Evolutionary conservation across 176 grass and related monocot species (phyloP).

Genomic region (Aegilops umbellulata): DNA sequence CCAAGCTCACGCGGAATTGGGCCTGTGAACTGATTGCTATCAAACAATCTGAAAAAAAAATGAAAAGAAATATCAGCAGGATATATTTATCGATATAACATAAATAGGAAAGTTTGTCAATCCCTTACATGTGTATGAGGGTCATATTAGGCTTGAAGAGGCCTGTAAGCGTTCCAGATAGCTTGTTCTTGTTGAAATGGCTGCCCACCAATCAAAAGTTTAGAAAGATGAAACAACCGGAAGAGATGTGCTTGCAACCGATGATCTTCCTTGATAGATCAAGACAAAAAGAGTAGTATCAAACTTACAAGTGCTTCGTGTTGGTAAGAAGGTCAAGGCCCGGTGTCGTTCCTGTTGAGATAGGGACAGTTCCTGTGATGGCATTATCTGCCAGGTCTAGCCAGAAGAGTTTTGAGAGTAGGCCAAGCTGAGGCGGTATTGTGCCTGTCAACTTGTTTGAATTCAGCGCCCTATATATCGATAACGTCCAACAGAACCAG

Average conservation of each 20-base stretch:
- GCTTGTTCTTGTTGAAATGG: constrained; percentile 56
- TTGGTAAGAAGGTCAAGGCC: constrained; percentile 26
- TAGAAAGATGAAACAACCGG: not conserved
- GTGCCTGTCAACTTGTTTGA: constrained; percentile 48
- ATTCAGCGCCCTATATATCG: constrained; percentile 42
- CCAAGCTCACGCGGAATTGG: constrained; percentile 41
- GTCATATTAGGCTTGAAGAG: constrained; percentile 58
- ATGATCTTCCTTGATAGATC: not conserved
- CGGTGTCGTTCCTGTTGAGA: constrained; percentile 24
- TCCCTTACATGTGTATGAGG: constrained; percentile 54
- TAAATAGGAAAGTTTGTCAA: not conserved
- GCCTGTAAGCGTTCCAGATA: constrained; percentile 36
- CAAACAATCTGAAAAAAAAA: constrained; percentile 36
- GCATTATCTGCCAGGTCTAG: constrained; percentile 55
- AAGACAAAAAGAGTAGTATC: not conserved
- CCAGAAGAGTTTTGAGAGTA: constrained; percentile 39
- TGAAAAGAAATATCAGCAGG: not conserved
- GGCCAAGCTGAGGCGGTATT: constrained; percentile 36
- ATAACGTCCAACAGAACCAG: not conserved
- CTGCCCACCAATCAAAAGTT: constrained; percentile 20
- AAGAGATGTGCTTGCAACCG: not conserved
- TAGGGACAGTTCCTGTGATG: constrained; percentile 38
- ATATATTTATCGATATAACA: not conserved
- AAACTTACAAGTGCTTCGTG: constrained; percentile 50
- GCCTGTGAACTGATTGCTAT: constrained; percentile 42